phyloP scores from a whole-genome alignment of 768 basidiomycete genomes.

The Hygrocybe coccinea region DNA sequence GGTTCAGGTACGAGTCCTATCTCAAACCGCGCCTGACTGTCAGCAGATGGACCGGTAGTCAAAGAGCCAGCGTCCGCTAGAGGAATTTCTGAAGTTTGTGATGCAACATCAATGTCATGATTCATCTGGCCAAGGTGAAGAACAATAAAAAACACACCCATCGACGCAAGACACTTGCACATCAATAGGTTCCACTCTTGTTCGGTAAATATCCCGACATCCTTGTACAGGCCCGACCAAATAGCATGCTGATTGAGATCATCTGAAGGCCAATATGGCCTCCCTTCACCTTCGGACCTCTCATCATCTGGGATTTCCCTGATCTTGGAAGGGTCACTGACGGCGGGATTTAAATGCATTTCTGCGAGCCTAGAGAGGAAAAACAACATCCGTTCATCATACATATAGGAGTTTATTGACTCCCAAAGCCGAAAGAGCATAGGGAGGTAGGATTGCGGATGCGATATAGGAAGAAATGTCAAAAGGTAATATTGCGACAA shows the following conservation, averaged over 20 bases:
- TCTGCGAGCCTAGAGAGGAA: conserved; percentile 75
- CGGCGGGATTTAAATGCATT: conserved; percentile 71
- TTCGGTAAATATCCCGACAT: conserved; percentile 83
- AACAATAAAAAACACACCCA: conserved; percentile 48
- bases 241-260: conserved; percentile 34
- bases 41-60: conserved; percentile 71
- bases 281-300: conserved; percentile 54
- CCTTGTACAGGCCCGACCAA: conserved; percentile 77
- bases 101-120: conserved; percentile 5
- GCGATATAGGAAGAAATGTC: conserved; percentile 79
- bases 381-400: conserved; percentile 85
- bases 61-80: conserved; percentile 70
- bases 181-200: conserved; percentile 82
- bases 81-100: conserved; percentile 51
- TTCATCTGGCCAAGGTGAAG: conserved; percentile 5
- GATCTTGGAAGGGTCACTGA: conserved; percentile 69
- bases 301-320: conserved; percentile 67
- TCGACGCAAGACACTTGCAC: conserved; percentile 81
- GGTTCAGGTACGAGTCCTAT: conserved; percentile 67
- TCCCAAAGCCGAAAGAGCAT: conserved; percentile 86
- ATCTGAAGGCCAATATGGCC: conserved; percentile 51
- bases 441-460: conserved; percentile 78
- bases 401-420: conserved; percentile 83
- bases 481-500: conserved; percentile 82
- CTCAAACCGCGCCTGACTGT: conserved; percentile 69